Evolutionary conservation across 345 rosid species (phyloP).

Genomic region (Zanthoxylum bungeanum): DNA sequence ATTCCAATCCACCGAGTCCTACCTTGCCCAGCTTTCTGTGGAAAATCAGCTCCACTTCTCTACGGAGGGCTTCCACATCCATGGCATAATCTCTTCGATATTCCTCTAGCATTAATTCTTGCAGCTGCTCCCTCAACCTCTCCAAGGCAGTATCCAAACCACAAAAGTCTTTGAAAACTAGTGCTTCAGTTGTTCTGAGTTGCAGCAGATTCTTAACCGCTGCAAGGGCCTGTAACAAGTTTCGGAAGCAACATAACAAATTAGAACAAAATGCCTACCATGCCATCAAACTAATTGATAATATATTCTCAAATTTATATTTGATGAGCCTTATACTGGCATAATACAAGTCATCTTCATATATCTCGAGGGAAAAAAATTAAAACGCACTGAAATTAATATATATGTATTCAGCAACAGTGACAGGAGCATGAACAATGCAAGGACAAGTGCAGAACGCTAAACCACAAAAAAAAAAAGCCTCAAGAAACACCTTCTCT

Average conservation of each 20-base stretch:
- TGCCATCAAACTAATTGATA: background rate
- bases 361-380: too few relatives aligned
- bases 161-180: conserved; percentile 64
- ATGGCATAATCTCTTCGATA: conserved; percentile 55
- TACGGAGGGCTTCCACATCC: conserved; percentile 66
- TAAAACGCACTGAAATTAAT: background rate
- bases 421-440: background rate
- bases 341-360: too few relatives aligned
- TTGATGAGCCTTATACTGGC: background rate
- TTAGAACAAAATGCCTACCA: background rate
- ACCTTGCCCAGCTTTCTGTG: conserved; percentile 53
- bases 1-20: conserved; percentile 18
- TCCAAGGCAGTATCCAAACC: conserved; percentile 61
- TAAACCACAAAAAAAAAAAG: conserved; percentile 4
- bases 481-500: conserved; percentile 61
- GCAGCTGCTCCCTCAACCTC: conserved; percentile 62
- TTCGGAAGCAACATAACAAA: conserved; percentile 1
- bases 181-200: conserved; percentile 55
- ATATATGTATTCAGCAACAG: background rate
- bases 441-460: background rate
- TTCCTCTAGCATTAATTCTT: conserved; percentile 57
- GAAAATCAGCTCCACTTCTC: conserved; percentile 65
- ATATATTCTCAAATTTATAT: background rate
- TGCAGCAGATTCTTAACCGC: conserved; percentile 76
- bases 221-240: conserved; percentile 58